phyloP scores from a whole-genome alignment of 2,329 filamentous ascomycete genomes.

The Cytospora paraplurivora region DNA sequence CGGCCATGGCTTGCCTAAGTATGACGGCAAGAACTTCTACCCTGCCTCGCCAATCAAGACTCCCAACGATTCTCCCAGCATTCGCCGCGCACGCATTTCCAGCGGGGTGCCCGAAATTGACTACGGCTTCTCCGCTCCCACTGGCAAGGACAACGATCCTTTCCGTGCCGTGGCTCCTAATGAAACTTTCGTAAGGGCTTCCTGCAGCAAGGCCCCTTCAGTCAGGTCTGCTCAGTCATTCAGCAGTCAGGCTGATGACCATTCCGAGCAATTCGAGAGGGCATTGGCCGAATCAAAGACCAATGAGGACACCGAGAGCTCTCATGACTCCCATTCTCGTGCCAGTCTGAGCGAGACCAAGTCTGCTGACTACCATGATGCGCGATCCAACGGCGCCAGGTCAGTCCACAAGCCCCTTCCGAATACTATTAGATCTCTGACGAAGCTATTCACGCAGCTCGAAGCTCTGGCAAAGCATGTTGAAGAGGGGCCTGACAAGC shows the following conservation, averaged over 20 bases:
- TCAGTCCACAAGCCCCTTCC: constrained; percentile 7
- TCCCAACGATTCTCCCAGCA: constrained; percentile 18
- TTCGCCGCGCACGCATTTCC: constrained; percentile 12
- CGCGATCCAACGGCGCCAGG: constrained; percentile 26
- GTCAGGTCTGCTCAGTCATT: constrained; percentile 30
- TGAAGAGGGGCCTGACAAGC: constrained; percentile 55
- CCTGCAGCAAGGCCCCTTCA: constrained; percentile 18
- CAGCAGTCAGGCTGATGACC: constrained; percentile 33
- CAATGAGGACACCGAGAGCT: constrained; percentile 1
- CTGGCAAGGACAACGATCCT: constrained; percentile 19
- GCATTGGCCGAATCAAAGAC: constrained; percentile 22
- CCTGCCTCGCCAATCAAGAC: constrained; percentile 55
- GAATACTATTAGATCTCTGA: constrained; percentile 9
- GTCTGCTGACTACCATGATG: constrained; percentile 26
- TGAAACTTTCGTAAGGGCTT: constrained; percentile 4
- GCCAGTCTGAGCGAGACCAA: constrained; percentile 25
- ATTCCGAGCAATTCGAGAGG: constrained; percentile 29
- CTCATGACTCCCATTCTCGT: constrained; percentile 20
- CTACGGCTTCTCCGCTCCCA: constrained; percentile 23
- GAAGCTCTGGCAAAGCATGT: constrained; percentile 53
- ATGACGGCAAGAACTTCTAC: constrained; percentile 67
- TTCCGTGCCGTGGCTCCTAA: constrained; percentile 14
- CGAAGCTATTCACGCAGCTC: constrained; percentile 36
- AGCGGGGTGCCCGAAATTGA: constrained; percentile 28
- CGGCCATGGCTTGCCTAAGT: constrained; percentile 60